Evolutionary conservation across 140 eudicot genomes (phyloP).

Genomic region (Stevia rebaudiana): DNA sequence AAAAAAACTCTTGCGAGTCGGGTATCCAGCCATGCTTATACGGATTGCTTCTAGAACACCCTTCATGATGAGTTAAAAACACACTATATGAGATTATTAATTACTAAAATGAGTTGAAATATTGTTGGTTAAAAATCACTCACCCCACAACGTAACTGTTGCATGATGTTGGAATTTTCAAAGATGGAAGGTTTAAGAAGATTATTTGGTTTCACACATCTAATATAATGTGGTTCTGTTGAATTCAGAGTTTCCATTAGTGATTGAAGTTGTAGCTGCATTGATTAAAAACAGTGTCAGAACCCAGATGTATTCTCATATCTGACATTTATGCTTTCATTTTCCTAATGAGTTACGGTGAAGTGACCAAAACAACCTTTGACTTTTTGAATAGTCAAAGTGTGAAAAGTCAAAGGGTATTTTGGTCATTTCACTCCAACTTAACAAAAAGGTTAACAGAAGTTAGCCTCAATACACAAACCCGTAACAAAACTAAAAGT

Average conservation of each 20-base stretch:
- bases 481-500: no score
- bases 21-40: conserved; percentile 98
- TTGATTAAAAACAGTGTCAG: conserved; percentile 19
- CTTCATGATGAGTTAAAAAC: conserved; percentile 36
- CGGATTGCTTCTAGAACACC: conserved; percentile 99
- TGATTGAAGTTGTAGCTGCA: conserved; percentile 85
- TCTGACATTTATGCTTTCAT: conserved; percentile 1
- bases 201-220: conserved; percentile 99
- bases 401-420: no score
- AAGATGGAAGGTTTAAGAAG: conserved; percentile 83
- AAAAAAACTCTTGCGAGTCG: conserved; percentile 80
- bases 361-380: no score
- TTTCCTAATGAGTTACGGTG: no score
- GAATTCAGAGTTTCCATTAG: conserved; percentile 95
- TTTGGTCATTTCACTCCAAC: no score
- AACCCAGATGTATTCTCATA: conserved; percentile 2
- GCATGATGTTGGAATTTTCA: conserved; percentile 89
- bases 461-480: no score
- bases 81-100: conserved; percentile 6
- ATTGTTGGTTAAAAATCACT: conserved; percentile 32
- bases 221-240: conserved; percentile 94
- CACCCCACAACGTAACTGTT: conserved; percentile 98
- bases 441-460: no score
- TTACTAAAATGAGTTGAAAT: neutral
- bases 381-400: no score